Evolutionary conservation across 2,329 filamentous ascomycete genomes (phyloP), one percentile per base, ranked within the genome.

Genomic region (Myriosclerotinia scirpicola): DNA sequence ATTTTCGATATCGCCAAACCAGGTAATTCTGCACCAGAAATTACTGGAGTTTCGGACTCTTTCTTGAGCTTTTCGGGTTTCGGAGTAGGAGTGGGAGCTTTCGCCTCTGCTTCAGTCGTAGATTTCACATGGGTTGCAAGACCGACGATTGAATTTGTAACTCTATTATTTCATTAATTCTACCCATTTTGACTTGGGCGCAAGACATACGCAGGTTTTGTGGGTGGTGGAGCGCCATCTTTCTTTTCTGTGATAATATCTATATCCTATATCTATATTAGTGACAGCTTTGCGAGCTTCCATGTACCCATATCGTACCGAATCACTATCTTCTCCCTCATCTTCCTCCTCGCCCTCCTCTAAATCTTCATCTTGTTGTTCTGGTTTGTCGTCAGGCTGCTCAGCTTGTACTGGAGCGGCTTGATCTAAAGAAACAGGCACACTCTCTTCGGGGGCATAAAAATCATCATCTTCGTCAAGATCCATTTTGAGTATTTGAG

Each of bases 1-100:
- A 98, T 85, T 59, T 87, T 93, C 15, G 93, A 97, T 67, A 90
- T 93, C 52, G 90, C 81, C 78, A 92, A 81, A 77, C 95, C 81
- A 72, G 88, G 80, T 69, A 81, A 74, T 70, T 84, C 79, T 78
- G 80, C 84, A 78, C 80, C 86, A 40, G 78, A 76, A 7, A 74
- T 66, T 15, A 73, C 73, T 67, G 78, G 78, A 5, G 79, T 72
- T 5, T 48, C 54, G 34, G 63, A 15, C 20, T 76, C 74, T 48
- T 76, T 77, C n/a, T 66, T 63, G 8, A 67, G 22, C 70, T 82
- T 83, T 9, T 84, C 82, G 68, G 82, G 83, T 73, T 83, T 85
- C 53, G 77, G 71, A 0, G 66, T 56, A 14, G 80, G 76, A 20
- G 66, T 56, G 15, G 80, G 75, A 20, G 80, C 75, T 72, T 85